Evolutionary conservation across 129 eudicot genomes (phyloP).

Genomic region (Chrysanthemum seticuspe): DNA sequence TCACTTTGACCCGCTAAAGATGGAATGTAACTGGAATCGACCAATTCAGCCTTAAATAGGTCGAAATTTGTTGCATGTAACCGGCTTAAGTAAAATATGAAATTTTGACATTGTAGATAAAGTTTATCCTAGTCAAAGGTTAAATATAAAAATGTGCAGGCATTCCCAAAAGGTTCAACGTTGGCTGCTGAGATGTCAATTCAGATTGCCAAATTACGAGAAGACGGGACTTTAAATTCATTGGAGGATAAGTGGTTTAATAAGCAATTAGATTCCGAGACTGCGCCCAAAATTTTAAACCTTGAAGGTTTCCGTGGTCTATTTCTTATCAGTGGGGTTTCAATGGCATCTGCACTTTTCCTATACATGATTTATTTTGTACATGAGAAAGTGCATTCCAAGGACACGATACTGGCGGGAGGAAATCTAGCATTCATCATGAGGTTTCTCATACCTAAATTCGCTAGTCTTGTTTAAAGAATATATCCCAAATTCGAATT

Average conservation of each 20-base stretch:
- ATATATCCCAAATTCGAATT: background rate
- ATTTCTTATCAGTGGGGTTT: constrained; percentile 13
- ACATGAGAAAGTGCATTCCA: constrained; percentile 11
- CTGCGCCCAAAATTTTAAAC: background rate
- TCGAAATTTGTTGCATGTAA: too few species aligned
- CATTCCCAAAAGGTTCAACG: constrained; percentile 39
- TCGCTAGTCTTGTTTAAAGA: background rate
- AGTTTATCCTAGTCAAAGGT: background rate
- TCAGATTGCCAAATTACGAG: constrained; percentile 37
- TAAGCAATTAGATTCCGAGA: background rate
- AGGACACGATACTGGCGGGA: background rate
- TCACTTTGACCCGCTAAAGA: too few species aligned
- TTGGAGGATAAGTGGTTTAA: constrained; percentile 39
- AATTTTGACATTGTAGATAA: background rate
- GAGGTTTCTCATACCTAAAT: background rate
- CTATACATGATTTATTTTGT: background rate
- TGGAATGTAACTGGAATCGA: too few species aligned
- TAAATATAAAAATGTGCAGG: constrained; percentile 17
- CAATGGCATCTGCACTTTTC: constrained; percentile 19
- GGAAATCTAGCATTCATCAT: constrained; percentile 11
- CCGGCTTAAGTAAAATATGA: too few species aligned
- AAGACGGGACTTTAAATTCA: constrained; percentile 35
- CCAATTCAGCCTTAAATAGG: fast-evolving
- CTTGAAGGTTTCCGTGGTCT: constrained; percentile 11
- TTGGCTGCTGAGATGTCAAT: constrained; percentile 32